Evolutionary conservation across 169 alveolate species (phyloP).

Genomic region (Eimeria tenella): DNA sequence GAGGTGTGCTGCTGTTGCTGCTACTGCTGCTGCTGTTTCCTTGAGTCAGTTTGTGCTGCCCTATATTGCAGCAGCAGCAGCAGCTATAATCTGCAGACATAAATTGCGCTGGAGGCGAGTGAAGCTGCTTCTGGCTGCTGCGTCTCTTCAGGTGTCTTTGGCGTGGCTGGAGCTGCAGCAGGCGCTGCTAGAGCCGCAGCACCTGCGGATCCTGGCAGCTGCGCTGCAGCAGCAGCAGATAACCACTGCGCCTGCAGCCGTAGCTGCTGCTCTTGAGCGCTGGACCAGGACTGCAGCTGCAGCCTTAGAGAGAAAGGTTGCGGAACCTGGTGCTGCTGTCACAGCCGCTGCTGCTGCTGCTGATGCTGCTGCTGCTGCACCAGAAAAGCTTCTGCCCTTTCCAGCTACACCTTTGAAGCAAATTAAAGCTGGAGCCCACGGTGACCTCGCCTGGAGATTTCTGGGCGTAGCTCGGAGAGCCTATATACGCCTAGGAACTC

Average conservation of each 20-base stretch:
- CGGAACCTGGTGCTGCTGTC: background rate
- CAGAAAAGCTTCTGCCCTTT: background rate
- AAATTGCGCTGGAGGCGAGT: background rate
- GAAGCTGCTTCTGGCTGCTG: background rate
- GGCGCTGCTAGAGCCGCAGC: constrained; percentile 16
- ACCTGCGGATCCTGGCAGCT: constrained; percentile 22
- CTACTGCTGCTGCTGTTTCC: constrained; percentile 14
- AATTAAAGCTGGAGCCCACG: too few species aligned
- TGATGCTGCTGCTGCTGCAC: background rate
- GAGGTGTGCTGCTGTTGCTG: constrained; percentile 31
- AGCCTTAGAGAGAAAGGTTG: background rate
- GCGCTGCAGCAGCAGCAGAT: constrained; percentile 10
- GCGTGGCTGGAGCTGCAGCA: constrained; percentile 39
- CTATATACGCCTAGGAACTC: background rate
- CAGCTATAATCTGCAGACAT: background rate
- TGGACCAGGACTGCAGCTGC: background rate
- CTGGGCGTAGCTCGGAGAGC: background rate
- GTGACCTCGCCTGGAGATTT: background rate
- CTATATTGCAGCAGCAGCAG: constrained; percentile 9
- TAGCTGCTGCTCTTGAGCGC: background rate
- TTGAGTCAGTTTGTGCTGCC: background rate
- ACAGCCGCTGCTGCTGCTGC: background rate
- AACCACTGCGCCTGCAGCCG: background rate
- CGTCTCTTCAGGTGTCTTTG: background rate
- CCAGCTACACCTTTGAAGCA: background rate